Percentiles rank a stretch among this genome's conserved stretches.
phyloP scores from a whole-genome alignment of 805 yeast species.

The Dipodascus geniculatus region DNA sequence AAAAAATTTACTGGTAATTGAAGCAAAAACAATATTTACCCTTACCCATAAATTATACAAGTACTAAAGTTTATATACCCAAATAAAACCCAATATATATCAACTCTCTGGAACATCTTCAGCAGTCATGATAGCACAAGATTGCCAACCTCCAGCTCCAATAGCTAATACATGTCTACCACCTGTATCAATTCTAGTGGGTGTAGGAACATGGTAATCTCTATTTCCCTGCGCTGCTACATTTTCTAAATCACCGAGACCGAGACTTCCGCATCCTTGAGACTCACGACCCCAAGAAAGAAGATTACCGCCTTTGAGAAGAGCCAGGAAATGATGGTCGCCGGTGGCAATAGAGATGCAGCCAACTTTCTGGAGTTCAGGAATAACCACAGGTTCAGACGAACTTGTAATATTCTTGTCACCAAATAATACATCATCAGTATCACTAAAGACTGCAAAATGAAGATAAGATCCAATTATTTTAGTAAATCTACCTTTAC shows the following conservation, averaged over 20 bases:
- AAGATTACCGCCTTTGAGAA: conserved; percentile 45
- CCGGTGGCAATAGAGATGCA: conserved; percentile 53
- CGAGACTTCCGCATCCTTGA: conserved; percentile 55
- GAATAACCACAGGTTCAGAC: conserved; percentile 27
- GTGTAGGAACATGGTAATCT: conserved; percentile 26
- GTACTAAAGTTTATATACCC: no score
- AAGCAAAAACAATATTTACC: no score
- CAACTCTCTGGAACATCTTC: background rate
- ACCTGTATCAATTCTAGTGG: conserved; percentile 28
- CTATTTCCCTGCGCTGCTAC: conserved; percentile 3
- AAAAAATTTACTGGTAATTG: no score
- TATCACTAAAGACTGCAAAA: conserved; percentile 45
- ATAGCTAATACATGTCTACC: conserved; percentile 37
- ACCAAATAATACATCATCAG: conserved; percentile 37
- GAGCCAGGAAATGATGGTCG: conserved; percentile 58
- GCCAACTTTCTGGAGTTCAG: conserved; percentile 35
- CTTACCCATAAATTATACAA: background rate
- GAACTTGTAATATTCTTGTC: conserved; percentile 11
- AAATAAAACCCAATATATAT: no score
- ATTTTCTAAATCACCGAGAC: conserved; percentile 35
- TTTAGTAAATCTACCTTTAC: conserved; percentile 32
- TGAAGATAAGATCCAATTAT: conserved; percentile 43
- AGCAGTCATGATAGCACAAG: conserved; percentile 44
- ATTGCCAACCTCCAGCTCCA: conserved; percentile 75
- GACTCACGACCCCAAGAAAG: conserved; percentile 62